A percentile compares a stretch with the other conserved stretches of the same genome.
phyloP scores from a whole-genome alignment of 768 basidiomycete genomes.

The Suillus subluteus region DNA sequence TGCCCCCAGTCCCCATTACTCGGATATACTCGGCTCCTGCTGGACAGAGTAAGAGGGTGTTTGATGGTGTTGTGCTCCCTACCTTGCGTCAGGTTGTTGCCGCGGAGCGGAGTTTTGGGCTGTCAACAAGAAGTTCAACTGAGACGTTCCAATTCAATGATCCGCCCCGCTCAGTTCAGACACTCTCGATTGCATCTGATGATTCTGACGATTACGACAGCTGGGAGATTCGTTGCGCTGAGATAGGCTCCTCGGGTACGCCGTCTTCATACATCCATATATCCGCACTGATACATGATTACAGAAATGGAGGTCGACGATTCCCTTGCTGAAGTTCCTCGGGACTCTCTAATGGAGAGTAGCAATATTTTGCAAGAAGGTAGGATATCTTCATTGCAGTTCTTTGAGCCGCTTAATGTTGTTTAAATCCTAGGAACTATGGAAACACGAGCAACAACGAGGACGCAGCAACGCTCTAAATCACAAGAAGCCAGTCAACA shows the following conservation, averaged over 20 bases:
- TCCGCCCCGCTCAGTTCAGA: slow-evolving; percentile 5
- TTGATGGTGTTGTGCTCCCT: slow-evolving; percentile 37
- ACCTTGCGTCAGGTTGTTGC: slow-evolving; percentile 23
- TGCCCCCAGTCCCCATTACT: slow-evolving; percentile 21
- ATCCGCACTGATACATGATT: background rate
- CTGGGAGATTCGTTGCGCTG: slow-evolving; percentile 32
- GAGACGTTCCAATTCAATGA: background rate
- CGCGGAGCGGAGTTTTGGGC: slow-evolving; percentile 13
- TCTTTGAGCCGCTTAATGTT: background rate
- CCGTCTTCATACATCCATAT: background rate
- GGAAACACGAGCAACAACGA: slow-evolving; percentile 7
- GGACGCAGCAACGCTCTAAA: slow-evolving; percentile 4
- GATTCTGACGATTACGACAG: slow-evolving; percentile 32
- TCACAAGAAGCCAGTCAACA: slow-evolving; percentile 19
- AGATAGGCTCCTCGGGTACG: slow-evolving; percentile 27
- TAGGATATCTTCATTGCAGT: background rate
- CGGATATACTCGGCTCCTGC: slow-evolving; percentile 29
- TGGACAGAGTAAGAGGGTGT: slow-evolving; percentile 19
- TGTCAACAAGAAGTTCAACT: background rate
- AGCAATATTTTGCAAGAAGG: slow-evolving; percentile 1
- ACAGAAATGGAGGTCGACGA: slow-evolving; percentile 28
- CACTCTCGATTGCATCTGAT: slow-evolving; percentile 16
- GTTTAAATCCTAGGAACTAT: background rate
- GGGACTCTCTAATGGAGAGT: slow-evolving; percentile 16
- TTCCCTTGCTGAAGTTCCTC: slow-evolving; percentile 18